Percentiles rank a stretch among this genome's conserved stretches.
phyloP scores from a whole-genome alignment of 2,329 filamentous ascomycete species.

The Pseudofabraea citricarpa region DNA sequence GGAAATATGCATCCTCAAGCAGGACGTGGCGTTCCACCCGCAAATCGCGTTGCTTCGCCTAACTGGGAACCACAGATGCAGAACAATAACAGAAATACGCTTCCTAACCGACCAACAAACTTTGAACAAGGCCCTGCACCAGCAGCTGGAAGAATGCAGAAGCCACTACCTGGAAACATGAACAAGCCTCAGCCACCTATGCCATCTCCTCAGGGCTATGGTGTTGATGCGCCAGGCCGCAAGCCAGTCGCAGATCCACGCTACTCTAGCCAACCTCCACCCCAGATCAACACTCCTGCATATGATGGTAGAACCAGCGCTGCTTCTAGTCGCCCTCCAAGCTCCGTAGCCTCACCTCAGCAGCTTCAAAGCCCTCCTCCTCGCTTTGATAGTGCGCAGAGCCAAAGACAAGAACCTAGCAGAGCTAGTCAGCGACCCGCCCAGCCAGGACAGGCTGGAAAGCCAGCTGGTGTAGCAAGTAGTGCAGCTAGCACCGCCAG shows the following conservation, averaged over 20 bases:
- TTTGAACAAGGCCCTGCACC: not conserved
- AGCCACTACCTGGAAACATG: conserved; percentile 13
- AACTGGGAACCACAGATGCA: conserved; percentile 41
- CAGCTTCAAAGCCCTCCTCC: not conserved
- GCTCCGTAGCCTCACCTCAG: not conserved
- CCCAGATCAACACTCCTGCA: not conserved
- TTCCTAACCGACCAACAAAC: conserved; percentile 21
- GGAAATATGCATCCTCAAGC: conserved; percentile 42
- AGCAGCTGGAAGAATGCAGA: conserved; percentile 11
- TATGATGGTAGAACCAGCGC: not conserved
- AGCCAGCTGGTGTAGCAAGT: conserved; percentile 6
- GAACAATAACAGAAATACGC: conserved; percentile 35
- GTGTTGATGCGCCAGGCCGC: not conserved
- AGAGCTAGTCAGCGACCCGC: not conserved
- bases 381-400: not conserved
- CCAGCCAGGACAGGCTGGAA: not conserved
- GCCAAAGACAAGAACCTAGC: not conserved
- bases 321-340: not conserved
- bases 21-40: conserved; percentile 19
- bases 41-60: conserved; percentile 31
- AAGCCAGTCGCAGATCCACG: conserved; percentile 6
- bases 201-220: not conserved
- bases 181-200: conserved; percentile 14
- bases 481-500: conserved; percentile 14
- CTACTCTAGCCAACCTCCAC: conserved; percentile 1